Evolutionary conservation across 805 yeast genomes (phyloP).

Genomic region (Yamadazyma scolyti): DNA sequence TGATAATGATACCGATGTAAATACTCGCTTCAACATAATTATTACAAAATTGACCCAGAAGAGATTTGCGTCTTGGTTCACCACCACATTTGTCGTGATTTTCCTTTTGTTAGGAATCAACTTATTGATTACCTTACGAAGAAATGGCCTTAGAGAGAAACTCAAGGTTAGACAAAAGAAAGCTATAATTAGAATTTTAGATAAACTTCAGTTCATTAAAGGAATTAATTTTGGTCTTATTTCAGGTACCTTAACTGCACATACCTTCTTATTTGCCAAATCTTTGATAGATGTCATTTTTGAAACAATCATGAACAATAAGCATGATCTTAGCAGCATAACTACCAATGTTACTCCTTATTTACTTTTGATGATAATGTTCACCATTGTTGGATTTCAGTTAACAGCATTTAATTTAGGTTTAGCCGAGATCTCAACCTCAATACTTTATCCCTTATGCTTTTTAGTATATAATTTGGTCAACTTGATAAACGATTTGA

Average conservation of each 20-base stretch:
- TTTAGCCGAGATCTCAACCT: constrained; percentile 63
- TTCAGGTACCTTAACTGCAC: constrained; percentile 80
- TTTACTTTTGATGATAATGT: constrained; percentile 49
- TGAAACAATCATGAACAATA: constrained; percentile 33
- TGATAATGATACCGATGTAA: constrained; percentile 17
- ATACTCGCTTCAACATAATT: constrained; percentile 36
- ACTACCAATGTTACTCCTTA: constrained; percentile 28
- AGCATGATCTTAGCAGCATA: constrained; percentile 15
- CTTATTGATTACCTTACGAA: constrained; percentile 13
- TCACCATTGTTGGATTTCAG: constrained; percentile 66
- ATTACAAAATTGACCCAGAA: constrained; percentile 32
- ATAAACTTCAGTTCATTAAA: constrained; percentile 31
- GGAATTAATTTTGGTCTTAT: constrained; percentile 66
- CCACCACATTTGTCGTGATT: constrained; percentile 28
- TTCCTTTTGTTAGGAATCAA: constrained; percentile 21
- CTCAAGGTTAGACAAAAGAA: constrained; percentile 7
- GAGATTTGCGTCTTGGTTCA: constrained; percentile 58
- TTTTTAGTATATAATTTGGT: constrained; percentile 77
- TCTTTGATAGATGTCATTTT: constrained; percentile 69
- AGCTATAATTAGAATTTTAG: constrained; percentile 9
- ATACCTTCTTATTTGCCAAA: constrained; percentile 82
- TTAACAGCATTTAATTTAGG: constrained; percentile 73
- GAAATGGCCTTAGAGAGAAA: constrained; percentile 7
- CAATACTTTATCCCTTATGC: constrained; percentile 78
- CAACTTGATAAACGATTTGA: constrained; percentile 45